Percentiles rank a stretch among this genome's conserved stretches.
These are phyloP conservation scores for Candida boleticola DNA, from an alignment of 805 yeast species.

Conservation along the genomic window DNA sequence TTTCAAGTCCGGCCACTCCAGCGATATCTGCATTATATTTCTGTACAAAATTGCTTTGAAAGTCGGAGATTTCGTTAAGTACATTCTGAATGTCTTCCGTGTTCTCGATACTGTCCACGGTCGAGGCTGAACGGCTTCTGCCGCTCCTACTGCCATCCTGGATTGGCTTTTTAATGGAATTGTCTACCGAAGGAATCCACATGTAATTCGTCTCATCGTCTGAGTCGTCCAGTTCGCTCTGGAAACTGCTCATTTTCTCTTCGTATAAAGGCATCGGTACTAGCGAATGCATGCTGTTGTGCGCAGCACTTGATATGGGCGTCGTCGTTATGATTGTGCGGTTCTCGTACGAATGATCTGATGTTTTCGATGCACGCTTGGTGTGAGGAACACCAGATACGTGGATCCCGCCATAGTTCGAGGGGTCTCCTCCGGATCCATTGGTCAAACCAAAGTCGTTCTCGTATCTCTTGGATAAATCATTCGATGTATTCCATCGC, in stretches of 20 bases:
- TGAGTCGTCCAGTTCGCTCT: conserved; percentile 24
- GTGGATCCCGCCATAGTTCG: neutral
- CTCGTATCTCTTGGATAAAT: neutral
- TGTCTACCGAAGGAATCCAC: conserved; percentile 5
- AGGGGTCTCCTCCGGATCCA: too few relatives aligned
- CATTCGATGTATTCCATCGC: conserved; percentile 1
- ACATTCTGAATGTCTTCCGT: conserved; percentile 14
- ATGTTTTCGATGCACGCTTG: neutral
- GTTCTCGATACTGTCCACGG: neutral
- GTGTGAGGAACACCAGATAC: conserved; percentile 1
- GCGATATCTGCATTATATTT: conserved; percentile 12
- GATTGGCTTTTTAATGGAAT: neutral
- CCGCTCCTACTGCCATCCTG: too few relatives aligned
- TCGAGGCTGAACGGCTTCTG: too few relatives aligned
- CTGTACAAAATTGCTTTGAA: conserved; percentile 29
- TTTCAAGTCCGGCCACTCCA: neutral
- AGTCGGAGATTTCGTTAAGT: conserved; percentile 26
- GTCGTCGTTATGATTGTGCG: conserved; percentile 1
- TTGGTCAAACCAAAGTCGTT: too few relatives aligned
- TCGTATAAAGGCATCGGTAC: conserved; percentile 10
- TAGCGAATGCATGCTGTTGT: conserved; percentile 15
- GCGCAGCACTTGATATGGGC: conserved; percentile 11
- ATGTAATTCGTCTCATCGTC: conserved; percentile 9
- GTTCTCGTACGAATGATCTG: conserved; percentile 7
- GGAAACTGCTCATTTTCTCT: conserved; percentile 2